Conservation (phyloP, 345 rosid species). For the Arabidopsis thaliana region TAIR10.1 NC_003070.9:28803501-28804000, state of each 20-base stretch:
- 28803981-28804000: background rate
- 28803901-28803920: conserved; percentile 91
- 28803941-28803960: conserved; percentile 2
- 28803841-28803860: conserved; percentile 57
- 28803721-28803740: conserved; percentile 85
- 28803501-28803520: background rate
- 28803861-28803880: conserved; percentile 61
- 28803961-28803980: background rate
- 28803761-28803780: conserved; percentile 75
- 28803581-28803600: conserved; percentile 91
- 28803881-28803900: conserved; percentile 89
- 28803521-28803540: background rate
- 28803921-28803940: conserved; percentile 72
- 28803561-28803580: conserved; percentile 92
- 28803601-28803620: conserved; percentile 98
- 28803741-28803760: conserved; percentile 92
- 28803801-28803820: conserved; percentile 83
- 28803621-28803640: conserved; percentile 38
- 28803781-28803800: conserved; percentile 82
- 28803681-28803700: background rate
- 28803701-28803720: conserved; percentile 89
- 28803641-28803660: background rate
- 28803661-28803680: background rate
- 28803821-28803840: conserved; percentile 86
- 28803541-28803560: conserved; percentile 75